Conservation (phyloP, 1,284 basidiomycete genomes). For the Kalmanozyma brasiliensis region DNA sequence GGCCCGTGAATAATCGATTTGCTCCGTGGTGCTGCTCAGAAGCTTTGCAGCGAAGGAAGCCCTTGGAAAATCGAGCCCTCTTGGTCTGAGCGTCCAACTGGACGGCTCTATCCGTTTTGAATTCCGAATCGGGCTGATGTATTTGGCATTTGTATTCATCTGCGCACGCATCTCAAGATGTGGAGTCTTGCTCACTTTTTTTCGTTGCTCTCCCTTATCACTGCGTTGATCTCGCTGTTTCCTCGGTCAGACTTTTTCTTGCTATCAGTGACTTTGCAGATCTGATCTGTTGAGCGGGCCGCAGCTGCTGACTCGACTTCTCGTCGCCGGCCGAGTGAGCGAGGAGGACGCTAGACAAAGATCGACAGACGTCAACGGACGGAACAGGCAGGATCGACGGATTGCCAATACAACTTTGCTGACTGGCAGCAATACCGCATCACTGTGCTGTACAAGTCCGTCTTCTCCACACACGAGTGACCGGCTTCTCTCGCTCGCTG, state of each 20-base stretch:
- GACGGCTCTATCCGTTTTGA: not conserved
- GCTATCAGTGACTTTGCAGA: constrained; percentile 17
- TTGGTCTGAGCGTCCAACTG: constrained; percentile 17
- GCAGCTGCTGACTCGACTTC: constrained; percentile 25
- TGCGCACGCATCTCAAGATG: not conserved
- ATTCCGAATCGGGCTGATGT: constrained; percentile 10
- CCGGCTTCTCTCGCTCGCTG: constrained; percentile 1
- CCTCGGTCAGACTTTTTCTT: constrained; percentile 28
- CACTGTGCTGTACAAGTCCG: too few species aligned
- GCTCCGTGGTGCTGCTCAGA: not conserved
- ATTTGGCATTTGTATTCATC: constrained; percentile 1
- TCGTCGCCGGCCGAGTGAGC: constrained; percentile 31
- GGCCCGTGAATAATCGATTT: constrained; percentile 12
- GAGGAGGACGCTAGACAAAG: constrained; percentile 1
- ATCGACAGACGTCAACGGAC: constrained; percentile 5
- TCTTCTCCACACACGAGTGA: constrained; percentile 20
- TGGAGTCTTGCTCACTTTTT: not conserved
- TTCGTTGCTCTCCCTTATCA: constrained; percentile 28
- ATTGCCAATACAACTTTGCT: constrained; percentile 1
- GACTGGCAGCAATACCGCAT: not conserved
- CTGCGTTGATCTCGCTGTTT: constrained; percentile 25
- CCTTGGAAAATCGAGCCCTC: constrained; percentile 19
- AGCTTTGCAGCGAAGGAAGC: constrained; percentile 21
- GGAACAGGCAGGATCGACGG: constrained; percentile 4
- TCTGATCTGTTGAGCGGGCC: constrained; percentile 17